Evolutionary conservation across 2,329 filamentous ascomycete genomes (phyloP).

Genomic region (Fusarium sp.): DNA sequence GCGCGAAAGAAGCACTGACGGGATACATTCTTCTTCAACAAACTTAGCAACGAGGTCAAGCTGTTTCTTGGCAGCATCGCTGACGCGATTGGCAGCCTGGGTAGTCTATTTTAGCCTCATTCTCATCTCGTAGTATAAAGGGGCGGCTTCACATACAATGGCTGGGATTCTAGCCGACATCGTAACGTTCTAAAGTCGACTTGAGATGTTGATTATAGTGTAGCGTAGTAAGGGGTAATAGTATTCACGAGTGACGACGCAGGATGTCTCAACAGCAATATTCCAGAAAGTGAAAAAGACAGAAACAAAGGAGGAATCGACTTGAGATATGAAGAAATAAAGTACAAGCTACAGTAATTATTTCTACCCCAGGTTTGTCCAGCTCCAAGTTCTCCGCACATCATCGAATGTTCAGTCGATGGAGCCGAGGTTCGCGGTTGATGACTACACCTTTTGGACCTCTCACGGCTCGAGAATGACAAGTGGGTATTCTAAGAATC

Average conservation of each 20-base stretch:
- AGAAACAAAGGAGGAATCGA: not conserved
- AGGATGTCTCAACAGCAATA: slow-evolving; percentile 1
- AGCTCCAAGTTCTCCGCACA: slow-evolving; percentile 45
- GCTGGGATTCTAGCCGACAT: slow-evolving; percentile 52
- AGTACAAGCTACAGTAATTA: slow-evolving; percentile 12
- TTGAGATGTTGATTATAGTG: slow-evolving; percentile 11
- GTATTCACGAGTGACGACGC: slow-evolving; percentile 1
- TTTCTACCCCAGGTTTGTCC: slow-evolving; percentile 32
- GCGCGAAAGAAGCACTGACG: slow-evolving; percentile 59
- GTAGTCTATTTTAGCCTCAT: slow-evolving; percentile 12
- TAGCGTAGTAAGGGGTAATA: slow-evolving; percentile 3
- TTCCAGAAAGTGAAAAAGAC: not conserved
- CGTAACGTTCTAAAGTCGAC: slow-evolving; percentile 4
- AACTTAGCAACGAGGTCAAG: slow-evolving; percentile 93
- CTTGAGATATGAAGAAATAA: slow-evolving; percentile 21
- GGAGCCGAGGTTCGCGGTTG: slow-evolving; percentile 43
- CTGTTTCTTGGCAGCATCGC: slow-evolving; percentile 84
- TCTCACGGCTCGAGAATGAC: slow-evolving; percentile 18
- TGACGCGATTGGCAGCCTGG: slow-evolving; percentile 71
- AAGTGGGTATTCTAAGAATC: slow-evolving; percentile 37
- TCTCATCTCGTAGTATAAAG: not conserved
- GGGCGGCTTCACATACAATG: slow-evolving; percentile 43
- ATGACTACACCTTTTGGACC: slow-evolving; percentile 24
- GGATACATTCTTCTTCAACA: slow-evolving; percentile 94
- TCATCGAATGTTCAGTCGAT: slow-evolving; percentile 34